Base-by-base conservation (phyloP, 106 monocot genomes). In the Dactylorhiza incarnata region DNA sequence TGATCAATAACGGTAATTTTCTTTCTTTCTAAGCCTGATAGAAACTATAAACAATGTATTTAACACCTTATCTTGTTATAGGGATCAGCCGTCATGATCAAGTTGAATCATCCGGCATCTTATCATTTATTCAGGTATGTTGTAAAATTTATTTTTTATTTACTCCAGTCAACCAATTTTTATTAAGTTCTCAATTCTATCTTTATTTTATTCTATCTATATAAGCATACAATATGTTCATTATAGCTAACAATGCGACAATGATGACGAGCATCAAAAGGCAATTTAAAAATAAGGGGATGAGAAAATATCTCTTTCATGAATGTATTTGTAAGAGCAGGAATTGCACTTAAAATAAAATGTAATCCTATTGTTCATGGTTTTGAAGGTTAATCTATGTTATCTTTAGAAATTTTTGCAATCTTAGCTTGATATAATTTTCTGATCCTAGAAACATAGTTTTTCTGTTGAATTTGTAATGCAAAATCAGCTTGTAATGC, bases 1-100 rank as follows among this genome's bases (percentile, higher is more conserved):
- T 92, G 45, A 51, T 92, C 62, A 92, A 92, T 67, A 85, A 85
- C 81, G 92, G 92, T 89, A 89, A 44, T 53, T 17, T 73, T 81
- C 43, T 74, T 23, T 71, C 51, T 8, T 7, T n/a, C 52, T 3
- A 16, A 47, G 29, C 6, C 54, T 14, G 5, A 48, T 67, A 55
- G 46, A 16, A 37, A 50, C 66, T 84, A 9, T 48, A 9, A 78
- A 5, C 19, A 24, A 49, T 71, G 1, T 70, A 70, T 70, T 70
- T 70, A 1, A n/a, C 12, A 16, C 25, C 73, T 56, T 14, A 53
- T 74, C 43, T 75, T 49, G 54, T 72, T 82, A 9, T 78, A 97
- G 97, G 97, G 68, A 85, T 97, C 81, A 94, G 93, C 82, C 91
- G 89, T 49, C 76, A 84, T 14, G 97, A 94, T 76, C 75, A 90